These are phyloP conservation scores for Benincasa hispida DNA, from an alignment of 306 rosid genomes.

Conservation along the genomic window DNA sequence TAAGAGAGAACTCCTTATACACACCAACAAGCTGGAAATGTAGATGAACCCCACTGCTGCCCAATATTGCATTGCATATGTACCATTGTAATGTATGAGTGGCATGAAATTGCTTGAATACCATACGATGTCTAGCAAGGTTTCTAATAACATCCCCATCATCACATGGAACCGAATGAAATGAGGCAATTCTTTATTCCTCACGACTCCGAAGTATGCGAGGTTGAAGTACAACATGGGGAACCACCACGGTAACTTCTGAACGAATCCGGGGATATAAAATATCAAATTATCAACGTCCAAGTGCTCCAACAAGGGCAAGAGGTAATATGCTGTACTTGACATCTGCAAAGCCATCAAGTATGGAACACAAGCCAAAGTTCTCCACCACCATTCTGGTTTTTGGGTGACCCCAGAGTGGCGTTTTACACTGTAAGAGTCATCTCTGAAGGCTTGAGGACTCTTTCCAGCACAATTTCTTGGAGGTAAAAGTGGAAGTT, in stretches of 20 bases:
- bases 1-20: slow-evolving; percentile 57
- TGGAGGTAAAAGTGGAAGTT: slow-evolving; percentile 10
- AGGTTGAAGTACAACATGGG: slow-evolving; percentile 42
- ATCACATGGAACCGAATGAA: slow-evolving; percentile 57
- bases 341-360: slow-evolving; percentile 58
- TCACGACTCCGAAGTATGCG: slow-evolving; percentile 47
- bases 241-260: slow-evolving; percentile 62
- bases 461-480: slow-evolving; percentile 16
- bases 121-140: slow-evolving; percentile 43
- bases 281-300: slow-evolving; percentile 34
- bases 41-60: slow-evolving; percentile 54
- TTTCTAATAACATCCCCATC: slow-evolving; percentile 65
- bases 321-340: slow-evolving; percentile 47
- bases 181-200: slow-evolving; percentile 50
- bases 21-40: slow-evolving; percentile 31
- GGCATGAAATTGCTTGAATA: slow-evolving; percentile 66
- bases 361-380: slow-evolving; percentile 66
- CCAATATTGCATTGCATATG: slow-evolving; percentile 65
- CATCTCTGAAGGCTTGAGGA: slow-evolving; percentile 35
- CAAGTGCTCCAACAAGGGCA: slow-evolving; percentile 40
- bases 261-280: slow-evolving; percentile 63
- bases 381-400: slow-evolving; percentile 96
- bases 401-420: slow-evolving; percentile 39
- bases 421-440: slow-evolving; percentile 33
- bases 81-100: slow-evolving; percentile 62